Percentiles rank a stretch among this genome's conserved stretches.
Conservation (phyloP, 805 yeast species). For the Teunomyces atbi region DNA sequence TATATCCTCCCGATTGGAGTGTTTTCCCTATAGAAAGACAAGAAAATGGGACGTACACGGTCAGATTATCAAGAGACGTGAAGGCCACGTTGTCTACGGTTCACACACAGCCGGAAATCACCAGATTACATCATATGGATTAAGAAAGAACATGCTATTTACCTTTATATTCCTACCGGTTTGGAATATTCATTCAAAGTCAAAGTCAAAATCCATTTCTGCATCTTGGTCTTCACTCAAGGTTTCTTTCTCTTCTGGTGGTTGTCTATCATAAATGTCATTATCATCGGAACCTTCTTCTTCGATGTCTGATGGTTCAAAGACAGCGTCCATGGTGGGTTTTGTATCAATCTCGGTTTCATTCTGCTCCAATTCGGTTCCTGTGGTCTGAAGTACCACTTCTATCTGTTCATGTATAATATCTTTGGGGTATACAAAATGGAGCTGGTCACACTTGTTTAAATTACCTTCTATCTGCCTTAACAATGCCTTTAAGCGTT, state of each 20-base stretch:
- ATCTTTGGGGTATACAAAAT: conserved; percentile 26
- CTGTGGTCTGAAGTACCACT: background rate
- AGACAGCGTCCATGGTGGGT: background rate
- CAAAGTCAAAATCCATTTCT: conserved; percentile 25
- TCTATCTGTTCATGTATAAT: conserved; percentile 11
- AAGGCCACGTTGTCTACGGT: background rate
- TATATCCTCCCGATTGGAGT: conserved; percentile 32
- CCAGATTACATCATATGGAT: background rate
- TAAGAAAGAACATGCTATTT: background rate
- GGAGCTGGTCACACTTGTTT: conserved; percentile 20
- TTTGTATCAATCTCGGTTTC: background rate
- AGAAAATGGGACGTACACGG: conserved; percentile 6
- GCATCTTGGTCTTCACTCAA: background rate
- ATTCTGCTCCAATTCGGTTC: background rate
- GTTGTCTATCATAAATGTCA: conserved; percentile 1
- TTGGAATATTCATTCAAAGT: conserved; percentile 17
- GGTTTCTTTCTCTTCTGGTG: background rate
- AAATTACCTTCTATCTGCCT: conserved; percentile 1
- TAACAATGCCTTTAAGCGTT: background rate
- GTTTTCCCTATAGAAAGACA: conserved; percentile 22
- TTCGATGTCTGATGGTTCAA: background rate
- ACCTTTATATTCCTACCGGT: background rate
- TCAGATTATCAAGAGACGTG: conserved; percentile 15
- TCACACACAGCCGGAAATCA: background rate
- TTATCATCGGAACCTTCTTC: conserved; percentile 3